Conservation (phyloP, 169 alveolate species). For the Cryptosporidium canis region DNA sequence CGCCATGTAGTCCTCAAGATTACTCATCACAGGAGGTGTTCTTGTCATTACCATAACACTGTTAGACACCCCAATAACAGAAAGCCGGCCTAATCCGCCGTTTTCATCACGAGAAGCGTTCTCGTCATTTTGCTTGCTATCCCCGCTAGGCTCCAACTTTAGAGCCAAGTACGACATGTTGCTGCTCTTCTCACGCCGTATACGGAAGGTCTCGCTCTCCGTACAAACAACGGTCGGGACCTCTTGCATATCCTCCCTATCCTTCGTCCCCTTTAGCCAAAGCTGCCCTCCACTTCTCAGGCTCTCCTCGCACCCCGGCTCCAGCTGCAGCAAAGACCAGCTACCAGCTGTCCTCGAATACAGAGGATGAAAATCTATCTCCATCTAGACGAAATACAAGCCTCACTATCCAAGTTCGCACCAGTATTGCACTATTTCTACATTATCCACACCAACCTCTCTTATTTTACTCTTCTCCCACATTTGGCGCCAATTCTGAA, state of each 20-base stretch:
- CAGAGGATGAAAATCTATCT: slow-evolving; percentile 28
- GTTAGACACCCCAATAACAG: slow-evolving; percentile 4
- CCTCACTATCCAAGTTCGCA: neutral
- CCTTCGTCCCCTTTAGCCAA: slow-evolving; percentile 23
- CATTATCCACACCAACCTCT: neutral
- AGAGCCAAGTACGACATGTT: slow-evolving; percentile 18
- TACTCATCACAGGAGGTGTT: slow-evolving; percentile 4
- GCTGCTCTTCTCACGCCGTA: slow-evolving; percentile 48
- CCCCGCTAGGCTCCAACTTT: neutral
- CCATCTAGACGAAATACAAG: neutral
- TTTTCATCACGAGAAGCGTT: neutral
- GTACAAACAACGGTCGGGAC: slow-evolving; percentile 35
- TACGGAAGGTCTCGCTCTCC: slow-evolving; percentile 14
- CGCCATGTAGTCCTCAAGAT: slow-evolving; percentile 11
- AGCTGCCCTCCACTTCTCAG: neutral
- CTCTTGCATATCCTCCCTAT: neutral
- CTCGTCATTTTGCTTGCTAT: neutral
- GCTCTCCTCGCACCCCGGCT: slow-evolving; percentile 11
- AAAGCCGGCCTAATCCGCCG: neutral
- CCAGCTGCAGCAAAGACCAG: slow-evolving; percentile 47
- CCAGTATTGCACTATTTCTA: neutral
- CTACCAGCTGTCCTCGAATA: slow-evolving; percentile 25
- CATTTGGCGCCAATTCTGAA: slow-evolving; percentile 1
- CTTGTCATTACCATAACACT: slow-evolving; percentile 14
- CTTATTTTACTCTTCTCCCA: neutral